Percentiles rank a stretch among this genome's conserved stretches.
These are phyloP conservation scores for Cucurbita argyrosperma DNA, from an alignment of 306 rosid genomes.

Conservation along the genomic window DNA sequence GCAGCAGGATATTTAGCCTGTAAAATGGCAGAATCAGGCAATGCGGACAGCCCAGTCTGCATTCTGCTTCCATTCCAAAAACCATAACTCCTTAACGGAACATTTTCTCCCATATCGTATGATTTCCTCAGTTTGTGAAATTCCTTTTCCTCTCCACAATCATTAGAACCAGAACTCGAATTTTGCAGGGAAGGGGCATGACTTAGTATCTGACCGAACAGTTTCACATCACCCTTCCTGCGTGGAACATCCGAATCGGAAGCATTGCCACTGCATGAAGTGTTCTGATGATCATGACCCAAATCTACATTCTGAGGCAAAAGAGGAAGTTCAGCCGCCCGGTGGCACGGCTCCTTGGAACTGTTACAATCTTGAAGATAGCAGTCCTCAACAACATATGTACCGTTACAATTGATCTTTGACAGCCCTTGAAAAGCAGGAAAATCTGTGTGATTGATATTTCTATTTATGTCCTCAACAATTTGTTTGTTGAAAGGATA, in stretches of 20 bases:
- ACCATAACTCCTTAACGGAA: conserved; percentile 40
- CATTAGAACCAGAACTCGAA: conserved; percentile 23
- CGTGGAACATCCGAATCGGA: conserved; percentile 48
- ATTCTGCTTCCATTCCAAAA: conserved; percentile 66
- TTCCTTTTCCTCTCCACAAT: conserved; percentile 30
- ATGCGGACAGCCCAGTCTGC: conserved; percentile 40
- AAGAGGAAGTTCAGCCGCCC: conserved; percentile 29
- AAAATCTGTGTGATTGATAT: conserved; percentile 22
- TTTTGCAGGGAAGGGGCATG: conserved; percentile 39
- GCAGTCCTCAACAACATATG: conserved; percentile 1
- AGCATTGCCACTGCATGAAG: conserved; percentile 16
- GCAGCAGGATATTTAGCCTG: conserved; percentile 86
- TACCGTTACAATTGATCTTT: conserved; percentile 6
- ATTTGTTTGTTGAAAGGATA: conserved; percentile 28
- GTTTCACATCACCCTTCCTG: conserved; percentile 80
- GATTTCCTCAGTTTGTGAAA: conserved; percentile 25
- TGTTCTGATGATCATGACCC: conserved; percentile 14
- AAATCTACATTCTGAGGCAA: conserved; percentile 30
- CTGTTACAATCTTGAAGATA: conserved; percentile 15
- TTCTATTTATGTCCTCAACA: conserved; percentile 37
- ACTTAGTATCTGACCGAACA: conserved; percentile 76
- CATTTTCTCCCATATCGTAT: conserved; percentile 42
- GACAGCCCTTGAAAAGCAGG: conserved; percentile 12
- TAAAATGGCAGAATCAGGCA: conserved; percentile 67
- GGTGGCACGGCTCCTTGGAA: conserved; percentile 11